Conservation (phyloP, 208 protist species). For the Porcisia hertigi region DNA sequence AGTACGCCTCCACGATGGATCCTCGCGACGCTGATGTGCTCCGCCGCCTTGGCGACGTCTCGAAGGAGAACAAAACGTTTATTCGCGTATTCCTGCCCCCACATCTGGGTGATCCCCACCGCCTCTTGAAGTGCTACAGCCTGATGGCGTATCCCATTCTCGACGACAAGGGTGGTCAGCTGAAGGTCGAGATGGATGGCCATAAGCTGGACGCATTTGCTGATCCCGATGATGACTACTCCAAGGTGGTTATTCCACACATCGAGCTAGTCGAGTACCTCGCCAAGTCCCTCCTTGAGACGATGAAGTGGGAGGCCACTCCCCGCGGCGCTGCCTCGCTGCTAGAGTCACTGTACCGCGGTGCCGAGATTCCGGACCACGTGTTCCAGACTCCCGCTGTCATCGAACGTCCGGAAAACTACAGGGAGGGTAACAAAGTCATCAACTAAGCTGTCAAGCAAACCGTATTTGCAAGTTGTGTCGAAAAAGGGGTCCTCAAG, state of each 20-base stretch:
- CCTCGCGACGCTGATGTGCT: constrained; percentile 83
- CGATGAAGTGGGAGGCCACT: constrained; percentile 90
- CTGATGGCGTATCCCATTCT: constrained; percentile 91
- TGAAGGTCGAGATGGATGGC: constrained; percentile 88
- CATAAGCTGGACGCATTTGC: constrained; percentile 85
- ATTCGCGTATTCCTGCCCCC: constrained; percentile 86
- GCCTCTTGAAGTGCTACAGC: constrained; percentile 89
- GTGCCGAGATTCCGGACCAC: constrained; percentile 87
- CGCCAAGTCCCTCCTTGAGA: constrained; percentile 84
- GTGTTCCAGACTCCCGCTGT: constrained; percentile 90
- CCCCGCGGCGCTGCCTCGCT: constrained; percentile 84
- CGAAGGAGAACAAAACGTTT: constrained; percentile 89
- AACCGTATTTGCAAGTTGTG: background rate
- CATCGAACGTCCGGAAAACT: constrained; percentile 80
- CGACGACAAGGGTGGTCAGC: constrained; percentile 86
- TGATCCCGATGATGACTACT: constrained; percentile 90
- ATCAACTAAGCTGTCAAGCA: constrained; percentile 39
- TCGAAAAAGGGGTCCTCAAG: background rate
- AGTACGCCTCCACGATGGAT: constrained; percentile 89
- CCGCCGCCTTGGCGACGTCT: constrained; percentile 72
- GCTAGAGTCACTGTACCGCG: constrained; percentile 90
- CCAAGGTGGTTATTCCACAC: constrained; percentile 90
- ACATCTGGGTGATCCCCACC: constrained; percentile 87
- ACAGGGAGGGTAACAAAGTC: constrained; percentile 80
- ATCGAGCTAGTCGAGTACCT: constrained; percentile 88